Conservation (phyloP, 768 basidiomycete species). For the Inosperma sp. region DNA sequence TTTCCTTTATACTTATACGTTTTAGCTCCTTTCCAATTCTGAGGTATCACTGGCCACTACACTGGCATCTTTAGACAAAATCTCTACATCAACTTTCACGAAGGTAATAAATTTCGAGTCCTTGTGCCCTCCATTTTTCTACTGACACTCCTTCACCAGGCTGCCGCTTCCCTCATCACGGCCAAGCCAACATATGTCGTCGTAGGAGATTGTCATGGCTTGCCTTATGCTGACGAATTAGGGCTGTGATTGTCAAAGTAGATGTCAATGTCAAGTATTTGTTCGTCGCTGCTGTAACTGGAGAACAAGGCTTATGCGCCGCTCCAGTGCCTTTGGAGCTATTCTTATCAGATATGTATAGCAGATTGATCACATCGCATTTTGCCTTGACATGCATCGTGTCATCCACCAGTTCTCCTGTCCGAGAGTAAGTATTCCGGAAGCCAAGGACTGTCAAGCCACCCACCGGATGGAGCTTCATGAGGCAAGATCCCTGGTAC, state of each 20-base stretch:
- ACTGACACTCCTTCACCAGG: constrained; percentile 35
- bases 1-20: neutral
- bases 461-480: too few relatives aligned
- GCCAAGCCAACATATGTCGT: constrained; percentile 84
- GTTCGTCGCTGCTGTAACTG: neutral
- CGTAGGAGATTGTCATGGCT: constrained; percentile 67
- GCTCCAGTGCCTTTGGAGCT: too few relatives aligned
- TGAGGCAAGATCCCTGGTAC: too few relatives aligned
- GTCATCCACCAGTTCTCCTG: too few relatives aligned
- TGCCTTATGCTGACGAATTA: constrained; percentile 84
- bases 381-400: too few relatives aligned
- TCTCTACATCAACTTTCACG: constrained; percentile 60
- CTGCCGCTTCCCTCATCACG: constrained; percentile 60
- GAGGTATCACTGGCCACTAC: constrained; percentile 55
- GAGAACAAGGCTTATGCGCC: too few relatives aligned
- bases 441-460: too few relatives aligned
- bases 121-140: neutral
- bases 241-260: constrained; percentile 50
- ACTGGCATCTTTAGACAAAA: constrained; percentile 65
- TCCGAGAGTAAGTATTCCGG: too few relatives aligned
- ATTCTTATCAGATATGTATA: too few relatives aligned
- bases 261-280: neutral
- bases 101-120: constrained; percentile 46
- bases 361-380: too few relatives aligned
- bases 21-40: constrained; percentile 55